Base-by-base conservation (phyloP, 495 filamentous ascomycete species). In the Penicillium soppii region DNA sequence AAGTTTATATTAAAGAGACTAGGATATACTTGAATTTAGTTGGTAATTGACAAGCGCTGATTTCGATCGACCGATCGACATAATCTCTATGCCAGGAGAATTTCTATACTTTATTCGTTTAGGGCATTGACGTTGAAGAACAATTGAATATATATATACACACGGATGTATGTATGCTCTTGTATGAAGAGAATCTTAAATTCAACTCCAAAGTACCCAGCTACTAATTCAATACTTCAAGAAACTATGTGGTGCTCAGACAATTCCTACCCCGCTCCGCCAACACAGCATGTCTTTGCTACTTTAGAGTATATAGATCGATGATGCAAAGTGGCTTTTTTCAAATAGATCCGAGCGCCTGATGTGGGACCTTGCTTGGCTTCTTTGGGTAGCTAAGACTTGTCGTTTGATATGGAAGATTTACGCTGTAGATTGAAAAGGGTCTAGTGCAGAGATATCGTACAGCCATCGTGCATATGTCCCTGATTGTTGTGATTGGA, bases 241-340 rank as follows among this genome's bases (percentile, higher is more conserved):
- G 9, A 25, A 13, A n/a, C 9, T 12, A 32, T 29, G 26, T 4
- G 43, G 26, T 21, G 43, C 27, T 45, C 12, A 32, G 44, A 9
- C 32, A 38, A 27, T 37, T 23, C 3, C 30, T 40, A 40, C 36
- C 46, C 36, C 46, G 46, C 46, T 40, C 20, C 45, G 17, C 26
- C 42, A 7, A 16, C 16, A 32, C 20, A 15, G 17, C 1, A 49
- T 29, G 26, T 39, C 22, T 38, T 13, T 20, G 25, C 26, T 16
- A 49, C 23, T 8, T 7, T 17, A 27, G 23, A n/a, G 22, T 3
- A 8, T 7, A 8, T 33, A 35, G 27, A 25, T 16, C 25, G 23
- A 49, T 49, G 46, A 40, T 49, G 46, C 46, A 49, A 49, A 49
- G 46, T 49, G 46, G 46, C 46, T 49, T 49, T 20, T 12, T n/a